Percentiles rank a stretch among this genome's conserved stretches.
Evolutionary conservation across 2,329 filamentous ascomycete genomes (phyloP).

Genomic region (Penicillium thymicola): DNA sequence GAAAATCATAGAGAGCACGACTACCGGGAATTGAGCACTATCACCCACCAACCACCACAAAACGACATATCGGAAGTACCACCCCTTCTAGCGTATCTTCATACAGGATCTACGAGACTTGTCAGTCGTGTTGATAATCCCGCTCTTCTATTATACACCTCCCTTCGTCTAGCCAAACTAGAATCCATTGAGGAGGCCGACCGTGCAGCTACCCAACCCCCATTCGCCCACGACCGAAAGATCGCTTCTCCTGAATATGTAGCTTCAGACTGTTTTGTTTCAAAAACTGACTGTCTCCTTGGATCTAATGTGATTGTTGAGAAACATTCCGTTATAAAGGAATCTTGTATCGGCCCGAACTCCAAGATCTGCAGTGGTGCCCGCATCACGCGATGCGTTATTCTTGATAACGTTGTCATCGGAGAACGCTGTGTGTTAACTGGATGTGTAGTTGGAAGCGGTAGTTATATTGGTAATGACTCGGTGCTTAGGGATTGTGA

Average conservation of each 20-base stretch:
- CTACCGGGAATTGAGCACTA: background rate
- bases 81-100: background rate
- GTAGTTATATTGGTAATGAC: background rate
- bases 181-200: background rate
- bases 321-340: background rate
- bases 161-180: background rate
- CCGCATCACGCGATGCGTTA: background rate
- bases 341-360: constrained; percentile 1
- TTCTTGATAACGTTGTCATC: background rate
- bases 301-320: background rate
- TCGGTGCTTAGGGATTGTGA: background rate
- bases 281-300: background rate
- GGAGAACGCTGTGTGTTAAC: background rate
- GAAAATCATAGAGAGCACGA: background rate
- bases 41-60: background rate
- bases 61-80: background rate
- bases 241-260: background rate
- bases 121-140: background rate
- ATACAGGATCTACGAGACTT: background rate
- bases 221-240: background rate
- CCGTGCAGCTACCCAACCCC: background rate
- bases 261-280: background rate
- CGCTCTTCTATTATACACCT: background rate
- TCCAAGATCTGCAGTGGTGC: background rate
- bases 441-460: background rate